Evolutionary conservation across 345 rosid genomes (phyloP).

Genomic region (Garcia nutans): DNA sequence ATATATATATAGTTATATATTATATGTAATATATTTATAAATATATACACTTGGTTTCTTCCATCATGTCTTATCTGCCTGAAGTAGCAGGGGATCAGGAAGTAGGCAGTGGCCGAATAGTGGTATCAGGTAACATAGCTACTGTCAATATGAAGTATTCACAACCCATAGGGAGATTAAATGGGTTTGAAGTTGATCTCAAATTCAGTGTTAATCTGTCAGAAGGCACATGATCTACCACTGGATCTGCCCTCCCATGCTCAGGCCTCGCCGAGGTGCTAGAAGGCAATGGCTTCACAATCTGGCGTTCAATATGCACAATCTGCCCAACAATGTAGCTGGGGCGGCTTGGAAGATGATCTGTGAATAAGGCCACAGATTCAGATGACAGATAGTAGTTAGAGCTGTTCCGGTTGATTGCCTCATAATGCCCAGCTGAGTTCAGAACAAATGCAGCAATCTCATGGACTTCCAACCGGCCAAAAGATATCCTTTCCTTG

Average conservation of each 20-base stretch:
- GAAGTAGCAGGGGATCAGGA: constrained; percentile 71
- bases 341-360: constrained; percentile 79
- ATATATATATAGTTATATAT: neutral
- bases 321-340: constrained; percentile 81
- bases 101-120: constrained; percentile 66
- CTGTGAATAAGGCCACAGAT: constrained; percentile 88
- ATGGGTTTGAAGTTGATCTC: constrained; percentile 59
- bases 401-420: constrained; percentile 65
- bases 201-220: constrained; percentile 57
- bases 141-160: constrained; percentile 91
- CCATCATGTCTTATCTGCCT: constrained; percentile 78
- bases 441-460: constrained; percentile 91
- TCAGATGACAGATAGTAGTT: constrained; percentile 86
- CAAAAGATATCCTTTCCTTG: constrained; percentile 87
- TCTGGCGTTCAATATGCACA: constrained; percentile 87
- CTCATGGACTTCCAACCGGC: constrained; percentile 85
- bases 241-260: constrained; percentile 35
- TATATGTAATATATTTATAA: neutral
- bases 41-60: constrained; percentile 56
- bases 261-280: constrained; percentile 39
- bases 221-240: constrained; percentile 37
- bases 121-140: constrained; percentile 93
- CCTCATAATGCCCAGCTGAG: constrained; percentile 77
- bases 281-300: constrained; percentile 50
- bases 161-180: constrained; percentile 75